Base-by-base conservation (phyloP, 495 filamentous ascomycete genomes). In the Aspergillus diversus region DNA sequence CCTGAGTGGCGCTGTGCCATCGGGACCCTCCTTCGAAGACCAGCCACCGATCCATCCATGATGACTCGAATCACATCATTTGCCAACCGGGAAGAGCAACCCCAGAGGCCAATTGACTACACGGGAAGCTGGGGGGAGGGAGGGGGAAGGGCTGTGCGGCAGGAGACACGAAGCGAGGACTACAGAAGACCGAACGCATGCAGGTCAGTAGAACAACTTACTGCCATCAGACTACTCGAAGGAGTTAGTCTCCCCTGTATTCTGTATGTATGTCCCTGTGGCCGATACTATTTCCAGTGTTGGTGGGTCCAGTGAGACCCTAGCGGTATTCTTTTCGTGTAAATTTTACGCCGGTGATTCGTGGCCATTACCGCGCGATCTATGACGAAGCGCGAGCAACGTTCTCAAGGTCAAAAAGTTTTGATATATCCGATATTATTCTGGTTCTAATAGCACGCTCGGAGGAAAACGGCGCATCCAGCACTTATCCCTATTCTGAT, bases 11-110 rank as follows among this genome's bases (percentile, higher is more conserved):
- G 43, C 60, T 48, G 60, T 63, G 53, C 55, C 52, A 58, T 59
- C 31, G 11, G 37, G 59, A 31, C 52, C 56, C 56, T 65, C 51
- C 60, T 62, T 50, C 59, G 54, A 53, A 39, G 57, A 63, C 58
- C 59, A 70, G 59, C 67, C 67, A 66, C 56, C 56, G 35, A 49
- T 35, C 55, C 59, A 51, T 57, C 51, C 55, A 63, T 65, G 65
- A 55, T 59, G 52, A 63, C 51, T 63, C 32, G 64, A 27, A 39
- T 57, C 51, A 60, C 56, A 61, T 60, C 59, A 63, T 63, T 60
- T 55, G 61, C 60, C 13, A 55, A 53, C 53, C 42, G 59, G 65
- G 52, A 63, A 11, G 33, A 65, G 50, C 42, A 57, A 33, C 51
- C 7, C 33, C 52, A 60, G 39, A 50, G 21, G 33, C 48, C 37